A percentile compares a stretch with the other conserved stretches of the same genome.
Conservation (phyloP, 345 rosid species). For the Cardiospermum halicacabum region DNA sequence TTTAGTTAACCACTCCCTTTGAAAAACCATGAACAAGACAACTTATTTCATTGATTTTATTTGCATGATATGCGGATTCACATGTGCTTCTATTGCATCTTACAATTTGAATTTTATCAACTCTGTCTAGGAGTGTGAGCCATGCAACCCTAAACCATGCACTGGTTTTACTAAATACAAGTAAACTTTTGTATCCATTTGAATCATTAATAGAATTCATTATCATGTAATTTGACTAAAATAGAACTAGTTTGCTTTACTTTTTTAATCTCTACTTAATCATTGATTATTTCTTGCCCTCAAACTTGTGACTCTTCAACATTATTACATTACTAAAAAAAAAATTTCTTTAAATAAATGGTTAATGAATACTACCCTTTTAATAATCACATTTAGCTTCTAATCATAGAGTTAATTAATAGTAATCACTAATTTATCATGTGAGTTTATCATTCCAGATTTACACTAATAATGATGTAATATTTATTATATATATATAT, state of each 20-base stretch:
- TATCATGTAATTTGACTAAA: background rate
- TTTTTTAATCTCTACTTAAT: too few species aligned
- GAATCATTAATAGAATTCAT: background rate
- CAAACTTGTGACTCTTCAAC: too few species aligned
- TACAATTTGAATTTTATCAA: background rate
- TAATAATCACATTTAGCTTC: constrained; percentile 2
- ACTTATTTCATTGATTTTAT: constrained; percentile 21
- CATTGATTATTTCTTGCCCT: too few species aligned
- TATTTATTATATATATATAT: too few species aligned
- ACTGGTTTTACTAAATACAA: constrained; percentile 15
- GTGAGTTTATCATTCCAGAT: constrained; percentile 23
- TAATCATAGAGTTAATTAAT: background rate
- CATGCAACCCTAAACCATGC: constrained; percentile 7
- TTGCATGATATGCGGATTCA: constrained; percentile 50
- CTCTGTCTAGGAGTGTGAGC: constrained; percentile 14
- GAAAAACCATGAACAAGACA: constrained; percentile 55
- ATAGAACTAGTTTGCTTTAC: background rate
- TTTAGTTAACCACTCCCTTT: constrained; percentile 53
- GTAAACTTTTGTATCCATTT: too few species aligned
- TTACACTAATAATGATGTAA: constrained; percentile 29
- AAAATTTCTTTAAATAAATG: too few species aligned
- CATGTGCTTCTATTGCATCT: constrained; percentile 29
- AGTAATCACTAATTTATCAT: too few species aligned
- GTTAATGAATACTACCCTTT: background rate
- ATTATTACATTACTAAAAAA: too few species aligned